Conservation (phyloP, 1,284 basidiomycete species). For the Apiotrichum laibachii region DNA sequence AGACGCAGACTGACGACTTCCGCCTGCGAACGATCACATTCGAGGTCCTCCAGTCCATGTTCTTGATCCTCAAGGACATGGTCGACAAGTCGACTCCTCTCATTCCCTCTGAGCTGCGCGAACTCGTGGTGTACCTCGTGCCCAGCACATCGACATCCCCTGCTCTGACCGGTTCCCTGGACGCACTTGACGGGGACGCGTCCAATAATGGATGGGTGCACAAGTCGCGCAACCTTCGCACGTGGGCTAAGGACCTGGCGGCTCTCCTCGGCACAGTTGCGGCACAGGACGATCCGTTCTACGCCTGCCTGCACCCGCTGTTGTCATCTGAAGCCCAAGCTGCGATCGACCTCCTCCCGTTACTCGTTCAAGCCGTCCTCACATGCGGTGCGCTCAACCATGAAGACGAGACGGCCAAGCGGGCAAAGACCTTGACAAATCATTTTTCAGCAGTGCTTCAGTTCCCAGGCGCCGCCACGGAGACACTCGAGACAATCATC, state of each 20-base stretch:
- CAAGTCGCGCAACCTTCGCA: constrained; percentile 13
- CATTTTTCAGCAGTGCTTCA: constrained; percentile 59
- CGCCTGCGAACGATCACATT: constrained; percentile 20
- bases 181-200: constrained; percentile 5
- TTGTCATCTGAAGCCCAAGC: constrained; percentile 60
- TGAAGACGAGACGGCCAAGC: not conserved
- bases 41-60: constrained; percentile 19
- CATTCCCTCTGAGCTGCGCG: constrained; percentile 9
- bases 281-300: constrained; percentile 61
- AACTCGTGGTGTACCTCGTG: constrained; percentile 8
- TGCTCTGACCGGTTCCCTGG: not conserved
- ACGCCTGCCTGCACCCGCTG: constrained; percentile 63
- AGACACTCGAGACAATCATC: constrained; percentile 59
- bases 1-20: constrained; percentile 19
- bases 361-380: constrained; percentile 70
- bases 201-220: constrained; percentile 17
- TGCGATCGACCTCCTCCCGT: constrained; percentile 64
- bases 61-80: constrained; percentile 9
- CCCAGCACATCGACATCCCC: not conserved
- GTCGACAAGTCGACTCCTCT: not conserved
- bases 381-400: constrained; percentile 31
- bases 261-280: constrained; percentile 63
- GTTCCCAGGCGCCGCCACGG: constrained; percentile 16
- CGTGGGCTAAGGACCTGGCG: constrained; percentile 67
- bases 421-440: constrained; percentile 54